These are phyloP conservation scores for Alliaria petiolata DNA, from an alignment of 345 rosid genomes.

Conservation along the genomic window DNA sequence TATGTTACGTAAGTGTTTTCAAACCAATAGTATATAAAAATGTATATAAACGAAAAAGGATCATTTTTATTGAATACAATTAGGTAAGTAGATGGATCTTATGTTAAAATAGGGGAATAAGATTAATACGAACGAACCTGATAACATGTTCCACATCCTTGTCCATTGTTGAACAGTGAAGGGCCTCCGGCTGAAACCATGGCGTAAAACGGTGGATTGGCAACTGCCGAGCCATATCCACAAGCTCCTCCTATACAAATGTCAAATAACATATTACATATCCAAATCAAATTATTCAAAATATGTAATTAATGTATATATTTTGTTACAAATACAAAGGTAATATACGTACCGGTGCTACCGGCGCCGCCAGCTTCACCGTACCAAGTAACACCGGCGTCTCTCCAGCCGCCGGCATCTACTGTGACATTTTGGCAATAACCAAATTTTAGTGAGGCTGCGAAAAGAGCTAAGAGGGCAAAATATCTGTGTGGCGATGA, in stretches of 20 bases:
- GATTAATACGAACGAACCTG: conserved; percentile 34
- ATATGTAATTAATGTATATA: neutral
- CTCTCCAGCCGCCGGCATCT: conserved; percentile 24
- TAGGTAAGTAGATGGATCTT: neutral
- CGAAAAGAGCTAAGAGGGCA: neutral
- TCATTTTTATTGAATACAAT: neutral
- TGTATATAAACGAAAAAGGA: too few relatives aligned
- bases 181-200: conserved; percentile 59
- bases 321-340: neutral
- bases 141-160: conserved; percentile 42
- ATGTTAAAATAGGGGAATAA: neutral
- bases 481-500: neutral
- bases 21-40: too few relatives aligned
- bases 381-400: conserved; percentile 59
- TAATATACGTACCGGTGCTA: conserved; percentile 38
- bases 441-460: neutral
- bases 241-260: conserved; percentile 18
- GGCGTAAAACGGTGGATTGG: conserved; percentile 38
- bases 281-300: neutral
- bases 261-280: neutral
- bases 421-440: conserved; percentile 10
- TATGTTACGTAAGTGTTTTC: too few relatives aligned
- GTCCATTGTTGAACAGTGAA: conserved; percentile 44
- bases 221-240: conserved; percentile 48
- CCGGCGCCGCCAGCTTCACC: conserved; percentile 52